Evolutionary conservation across 768 basidiomycete genomes (phyloP).

Genomic region (Mycena maculata): DNA sequence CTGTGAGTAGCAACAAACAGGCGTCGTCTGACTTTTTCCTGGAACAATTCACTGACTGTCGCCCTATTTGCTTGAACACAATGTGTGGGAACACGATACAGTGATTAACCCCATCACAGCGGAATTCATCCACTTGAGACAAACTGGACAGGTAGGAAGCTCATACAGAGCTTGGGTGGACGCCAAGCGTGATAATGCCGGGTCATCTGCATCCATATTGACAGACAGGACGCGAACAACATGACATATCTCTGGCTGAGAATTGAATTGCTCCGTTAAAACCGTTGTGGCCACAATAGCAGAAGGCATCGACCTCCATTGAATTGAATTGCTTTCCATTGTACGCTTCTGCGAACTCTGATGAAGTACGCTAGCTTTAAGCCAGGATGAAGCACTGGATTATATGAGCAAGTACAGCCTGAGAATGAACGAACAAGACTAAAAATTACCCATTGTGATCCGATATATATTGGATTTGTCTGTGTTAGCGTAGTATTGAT

Average conservation of each 20-base stretch:
- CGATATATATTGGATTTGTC: too few species aligned
- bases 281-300: constrained; percentile 15
- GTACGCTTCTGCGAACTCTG: constrained; percentile 88
- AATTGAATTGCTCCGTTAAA: neutral
- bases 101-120: constrained; percentile 96
- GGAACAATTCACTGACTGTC: constrained; percentile 77
- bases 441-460: too few species aligned
- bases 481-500: too few species aligned
- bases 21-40: constrained; percentile 42
- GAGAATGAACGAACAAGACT: too few species aligned
- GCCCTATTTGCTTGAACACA: constrained; percentile 96
- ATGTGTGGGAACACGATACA: constrained; percentile 95
- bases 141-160: too few species aligned
- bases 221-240: constrained; percentile 85
- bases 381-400: too few species aligned
- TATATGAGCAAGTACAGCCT: too few species aligned
- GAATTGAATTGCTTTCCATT: constrained; percentile 94
- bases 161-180: too few species aligned
- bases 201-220: constrained; percentile 72
- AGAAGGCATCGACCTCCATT: constrained; percentile 68
- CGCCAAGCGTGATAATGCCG: constrained; percentile 70
- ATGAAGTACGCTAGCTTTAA: too few species aligned
- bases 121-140: too few species aligned
- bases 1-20: constrained; percentile 97
- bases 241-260: too few species aligned